A percentile compares a stretch with the other conserved stretches of the same genome.
Evolutionary conservation across 2,329 filamentous ascomycete genomes (phyloP).

Genomic region (Trichophaea hybrida): DNA sequence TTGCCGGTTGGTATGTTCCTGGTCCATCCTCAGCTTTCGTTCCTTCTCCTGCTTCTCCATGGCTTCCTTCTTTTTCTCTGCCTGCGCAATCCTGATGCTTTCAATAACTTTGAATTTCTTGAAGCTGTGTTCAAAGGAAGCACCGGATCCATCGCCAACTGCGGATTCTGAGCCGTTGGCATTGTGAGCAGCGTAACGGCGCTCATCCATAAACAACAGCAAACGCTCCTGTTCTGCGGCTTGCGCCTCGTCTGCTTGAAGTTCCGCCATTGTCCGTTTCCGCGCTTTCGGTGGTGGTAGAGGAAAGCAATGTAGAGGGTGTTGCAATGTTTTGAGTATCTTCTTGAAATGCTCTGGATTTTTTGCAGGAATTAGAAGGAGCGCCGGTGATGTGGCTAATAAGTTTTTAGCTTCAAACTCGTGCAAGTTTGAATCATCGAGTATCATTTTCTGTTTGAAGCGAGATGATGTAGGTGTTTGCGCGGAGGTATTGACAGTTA

Average conservation of each 20-base stretch:
- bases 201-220: slow-evolving; percentile 84
- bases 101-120: slow-evolving; percentile 85
- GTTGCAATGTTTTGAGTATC: slow-evolving; percentile 55
- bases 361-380: slow-evolving; percentile 64
- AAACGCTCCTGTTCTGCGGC: slow-evolving; percentile 80
- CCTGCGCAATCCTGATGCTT: slow-evolving; percentile 63
- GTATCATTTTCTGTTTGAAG: slow-evolving; percentile 57
- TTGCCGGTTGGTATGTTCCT: slow-evolving; percentile 32
- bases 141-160: slow-evolving; percentile 59
- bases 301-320: slow-evolving; percentile 61
- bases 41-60: slow-evolving; percentile 37
- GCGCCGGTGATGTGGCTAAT: slow-evolving; percentile 54
- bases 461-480: slow-evolving; percentile 37
- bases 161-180: slow-evolving; percentile 44
- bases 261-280: slow-evolving; percentile 85
- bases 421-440: slow-evolving; percentile 59
- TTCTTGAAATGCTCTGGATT: slow-evolving; percentile 53
- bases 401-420: slow-evolving; percentile 64
- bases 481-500: slow-evolving; percentile 34
- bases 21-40: slow-evolving; percentile 19
- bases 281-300: slow-evolving; percentile 75
- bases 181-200: slow-evolving; percentile 47
- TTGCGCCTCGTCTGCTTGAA: slow-evolving; percentile 85
- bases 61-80: slow-evolving; percentile 49
- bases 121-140: slow-evolving; percentile 73